phyloP scores from a whole-genome alignment of 768 basidiomycete species.

The Gloeostereum incarnatum region DNA sequence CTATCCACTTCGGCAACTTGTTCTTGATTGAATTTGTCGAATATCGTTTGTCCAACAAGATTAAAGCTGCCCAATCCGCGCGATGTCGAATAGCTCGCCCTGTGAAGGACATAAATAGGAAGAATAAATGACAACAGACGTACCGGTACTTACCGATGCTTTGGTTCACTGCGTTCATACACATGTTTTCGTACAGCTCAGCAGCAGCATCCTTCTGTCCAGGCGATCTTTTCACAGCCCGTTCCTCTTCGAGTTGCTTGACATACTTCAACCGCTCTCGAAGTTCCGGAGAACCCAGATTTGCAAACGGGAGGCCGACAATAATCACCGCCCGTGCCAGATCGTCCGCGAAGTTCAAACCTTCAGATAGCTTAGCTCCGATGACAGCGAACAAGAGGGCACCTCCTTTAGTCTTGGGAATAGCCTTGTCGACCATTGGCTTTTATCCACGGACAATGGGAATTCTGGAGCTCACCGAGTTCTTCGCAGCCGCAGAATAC shows the following conservation, averaged over 20 bases:
- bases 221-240: slow-evolving; percentile 19
- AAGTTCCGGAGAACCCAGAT: slow-evolving; percentile 83
- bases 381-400: slow-evolving; percentile 91
- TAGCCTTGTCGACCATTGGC: slow-evolving; percentile 15
- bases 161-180: slow-evolving; percentile 94
- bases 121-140: not conserved
- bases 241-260: slow-evolving; percentile 43
- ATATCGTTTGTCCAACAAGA: slow-evolving; percentile 85
- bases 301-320: slow-evolving; percentile 90
- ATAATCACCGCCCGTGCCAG: slow-evolving; percentile 82
- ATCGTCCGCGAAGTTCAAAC: slow-evolving; percentile 68
- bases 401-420: slow-evolving; percentile 30
- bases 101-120: slow-evolving; percentile 17
- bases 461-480: not conserved
- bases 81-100: slow-evolving; percentile 91
- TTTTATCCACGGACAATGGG: too few relatives aligned
- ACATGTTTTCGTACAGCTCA: slow-evolving; percentile 87
- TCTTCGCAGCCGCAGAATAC: slow-evolving; percentile 48
- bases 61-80: slow-evolving; percentile 84
- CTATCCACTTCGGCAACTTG: slow-evolving; percentile 93
- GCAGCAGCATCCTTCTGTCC: slow-evolving; percentile 59
- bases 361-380: slow-evolving; percentile 96
- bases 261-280: slow-evolving; percentile 90
- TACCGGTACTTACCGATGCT: slow-evolving; percentile 65
- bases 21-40: slow-evolving; percentile 50